These are phyloP conservation scores for Tolypocladium guangdongense DNA, from an alignment of 2,329 filamentous ascomycete genomes.

Conservation along the genomic window DNA sequence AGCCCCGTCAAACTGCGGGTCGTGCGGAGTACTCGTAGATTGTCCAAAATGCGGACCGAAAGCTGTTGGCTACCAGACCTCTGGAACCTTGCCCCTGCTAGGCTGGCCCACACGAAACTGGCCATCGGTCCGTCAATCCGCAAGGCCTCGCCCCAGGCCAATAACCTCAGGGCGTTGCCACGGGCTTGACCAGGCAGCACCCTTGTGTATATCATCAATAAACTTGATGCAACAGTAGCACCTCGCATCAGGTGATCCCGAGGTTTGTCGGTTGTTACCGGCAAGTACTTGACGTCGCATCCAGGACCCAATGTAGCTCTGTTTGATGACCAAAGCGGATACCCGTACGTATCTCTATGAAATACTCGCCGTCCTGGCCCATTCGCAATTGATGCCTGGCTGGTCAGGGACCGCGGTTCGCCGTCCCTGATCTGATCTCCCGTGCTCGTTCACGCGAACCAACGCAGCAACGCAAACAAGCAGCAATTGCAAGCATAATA, in stretches of 20 bases:
- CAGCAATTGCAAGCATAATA: neutral
- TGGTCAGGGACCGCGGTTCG: neutral
- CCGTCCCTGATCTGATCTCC: too few species aligned
- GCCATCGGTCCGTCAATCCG: slow-evolving; percentile 1
- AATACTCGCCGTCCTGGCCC: neutral
- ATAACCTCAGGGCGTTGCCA: neutral
- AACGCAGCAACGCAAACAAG: neutral
- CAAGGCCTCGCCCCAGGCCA: neutral
- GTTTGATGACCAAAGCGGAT: too few species aligned
- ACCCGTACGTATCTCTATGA: neutral
- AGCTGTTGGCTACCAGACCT: neutral
- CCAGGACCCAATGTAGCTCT: too few species aligned
- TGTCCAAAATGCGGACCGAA: neutral
- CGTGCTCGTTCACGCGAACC: neutral
- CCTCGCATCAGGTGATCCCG: neutral
- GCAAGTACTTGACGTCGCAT: too few species aligned
- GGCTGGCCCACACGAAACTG: neutral
- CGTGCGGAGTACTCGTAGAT: too few species aligned
- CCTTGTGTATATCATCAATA: neutral
- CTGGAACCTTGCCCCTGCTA: slow-evolving; percentile 1
- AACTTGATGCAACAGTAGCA: neutral
- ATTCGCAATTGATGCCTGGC: neutral
- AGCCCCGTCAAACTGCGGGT: neutral
- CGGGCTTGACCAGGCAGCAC: neutral
- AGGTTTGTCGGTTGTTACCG: neutral